Evolutionary conservation across 73 alveolate species (phyloP).

Genomic region (Urostyla sp.): DNA sequence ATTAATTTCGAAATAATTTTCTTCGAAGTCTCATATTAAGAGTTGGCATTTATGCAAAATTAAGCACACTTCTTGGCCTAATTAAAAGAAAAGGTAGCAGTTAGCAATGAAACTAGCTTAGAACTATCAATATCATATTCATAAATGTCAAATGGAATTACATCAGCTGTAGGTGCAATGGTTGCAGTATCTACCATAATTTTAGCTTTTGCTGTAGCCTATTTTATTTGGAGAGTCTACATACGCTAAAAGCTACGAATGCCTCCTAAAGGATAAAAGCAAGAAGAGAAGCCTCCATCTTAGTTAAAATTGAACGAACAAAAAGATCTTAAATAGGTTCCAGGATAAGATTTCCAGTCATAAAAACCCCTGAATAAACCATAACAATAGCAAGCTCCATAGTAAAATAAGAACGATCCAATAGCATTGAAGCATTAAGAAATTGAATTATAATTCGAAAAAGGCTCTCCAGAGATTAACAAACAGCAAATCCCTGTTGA

Average conservation of each 20-base stretch:
- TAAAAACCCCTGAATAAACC: background rate
- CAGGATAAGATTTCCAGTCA: background rate
- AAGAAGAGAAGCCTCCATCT: background rate
- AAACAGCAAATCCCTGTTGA: too few species aligned
- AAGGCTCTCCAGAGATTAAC: too few species aligned
- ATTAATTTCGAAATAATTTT: background rate
- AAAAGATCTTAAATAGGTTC: background rate
- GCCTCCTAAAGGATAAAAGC: background rate
- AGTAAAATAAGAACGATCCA: background rate
- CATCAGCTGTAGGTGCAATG: conserved; percentile 13
- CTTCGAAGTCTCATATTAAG: conserved; percentile 41
- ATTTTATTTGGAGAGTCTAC: conserved; percentile 11
- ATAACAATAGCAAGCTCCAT: background rate
- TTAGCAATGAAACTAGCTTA: background rate
- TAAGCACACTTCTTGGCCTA: too few species aligned
- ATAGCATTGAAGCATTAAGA: background rate
- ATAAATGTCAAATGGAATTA: background rate
- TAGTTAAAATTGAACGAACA: background rate
- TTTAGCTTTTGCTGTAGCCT: background rate
- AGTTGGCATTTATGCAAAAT: background rate
- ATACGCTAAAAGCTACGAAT: background rate
- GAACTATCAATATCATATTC: background rate
- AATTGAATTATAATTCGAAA: too few species aligned
- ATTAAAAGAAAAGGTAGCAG: background rate
- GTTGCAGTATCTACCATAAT: conserved; percentile 4